Evolutionary conservation across 148 eudicot genomes (phyloP).

Genomic region (Cornus controversa): DNA sequence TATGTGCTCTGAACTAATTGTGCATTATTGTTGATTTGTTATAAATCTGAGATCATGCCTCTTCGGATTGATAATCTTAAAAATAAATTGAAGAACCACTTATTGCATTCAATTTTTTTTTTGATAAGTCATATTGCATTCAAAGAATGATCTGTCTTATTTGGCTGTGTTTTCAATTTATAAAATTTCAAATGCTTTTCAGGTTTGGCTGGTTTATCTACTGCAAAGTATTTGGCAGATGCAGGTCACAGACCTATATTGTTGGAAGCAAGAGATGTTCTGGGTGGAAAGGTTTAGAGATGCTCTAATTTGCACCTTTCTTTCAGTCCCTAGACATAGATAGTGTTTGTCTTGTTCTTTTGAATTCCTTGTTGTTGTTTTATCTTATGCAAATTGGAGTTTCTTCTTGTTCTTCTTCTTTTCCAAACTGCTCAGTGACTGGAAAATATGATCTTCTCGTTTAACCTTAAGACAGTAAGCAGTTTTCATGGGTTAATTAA

Average conservation of each 20-base stretch:
- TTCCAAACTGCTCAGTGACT: not conserved
- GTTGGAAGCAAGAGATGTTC: constrained; percentile 88
- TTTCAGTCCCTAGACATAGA: not conserved
- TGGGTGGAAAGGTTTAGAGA: constrained; percentile 87
- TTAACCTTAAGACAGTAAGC: not conserved
- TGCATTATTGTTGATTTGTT: not conserved
- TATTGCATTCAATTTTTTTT: not conserved
- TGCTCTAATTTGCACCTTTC: constrained; percentile 12
- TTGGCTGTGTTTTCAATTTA: not conserved
- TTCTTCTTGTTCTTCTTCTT: not conserved
- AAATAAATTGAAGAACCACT: not conserved
- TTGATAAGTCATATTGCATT: not conserved
- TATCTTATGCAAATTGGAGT: not conserved
- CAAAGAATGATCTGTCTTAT: not conserved
- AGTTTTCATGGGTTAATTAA: not conserved
- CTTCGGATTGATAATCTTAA: not conserved
- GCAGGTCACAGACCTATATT: constrained; percentile 96
- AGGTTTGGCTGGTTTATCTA: constrained; percentile 98
- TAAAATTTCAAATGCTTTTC: constrained; percentile 19
- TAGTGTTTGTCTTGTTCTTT: constrained; percentile 4
- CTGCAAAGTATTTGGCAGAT: constrained; percentile 96
- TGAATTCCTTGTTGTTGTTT: not conserved
- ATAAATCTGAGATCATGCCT: not conserved
- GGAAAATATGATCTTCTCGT: not conserved
- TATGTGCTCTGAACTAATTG: not conserved